Base-by-base conservation (phyloP, 75 land plant species). In the Picea glauca region DNA sequence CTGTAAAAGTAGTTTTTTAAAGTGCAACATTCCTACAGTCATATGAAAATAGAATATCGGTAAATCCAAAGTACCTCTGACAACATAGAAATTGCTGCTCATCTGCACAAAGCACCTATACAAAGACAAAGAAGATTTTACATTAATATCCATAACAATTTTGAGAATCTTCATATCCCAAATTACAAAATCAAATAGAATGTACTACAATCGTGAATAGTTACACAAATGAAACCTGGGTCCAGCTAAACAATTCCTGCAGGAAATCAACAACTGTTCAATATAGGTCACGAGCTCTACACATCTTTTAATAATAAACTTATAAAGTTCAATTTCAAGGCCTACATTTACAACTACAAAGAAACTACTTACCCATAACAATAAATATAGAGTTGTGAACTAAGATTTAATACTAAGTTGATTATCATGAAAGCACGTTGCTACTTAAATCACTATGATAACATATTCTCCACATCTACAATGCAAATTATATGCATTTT, bases 21-120 rank as follows among this genome's bases (percentile, higher is more conserved):
- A 32, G 32, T 23, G 1, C 21, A 62, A 62, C 32, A 31, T 17
- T 65, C 67, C 15, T 31, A 65, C 17, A 15, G 15, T 3, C 26
- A 26, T 32, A 17, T 65, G 68, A 30, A 65, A 13, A 65, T 13
- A 12, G 14, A 32, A 65, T 30, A 14, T 65, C 15, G 17, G 26
- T 21, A 23, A 77, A 15, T 60, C 38, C 13, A 43, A 43, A 62
- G 74, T 86, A 94, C 98, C 90, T 94, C 89, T 50, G 98, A 91
- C 5, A 95, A 74, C 98, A 96, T 75, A 95, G 88, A 83, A 87
- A 91, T 9, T 93, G 85, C 85, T 95, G 98, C 72, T 95, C 87
- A 15, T 87, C 78, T 77, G 93, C 84, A 58, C 85, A 84, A 33
- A 95, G 83, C 11, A 12, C 79, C 98, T 95, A 84, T 65, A 74